Evolutionary conservation across 1,139 yeast species (phyloP), one percentile per base, ranked within the genome.

Genomic region (Torulaspora globosa): DNA sequence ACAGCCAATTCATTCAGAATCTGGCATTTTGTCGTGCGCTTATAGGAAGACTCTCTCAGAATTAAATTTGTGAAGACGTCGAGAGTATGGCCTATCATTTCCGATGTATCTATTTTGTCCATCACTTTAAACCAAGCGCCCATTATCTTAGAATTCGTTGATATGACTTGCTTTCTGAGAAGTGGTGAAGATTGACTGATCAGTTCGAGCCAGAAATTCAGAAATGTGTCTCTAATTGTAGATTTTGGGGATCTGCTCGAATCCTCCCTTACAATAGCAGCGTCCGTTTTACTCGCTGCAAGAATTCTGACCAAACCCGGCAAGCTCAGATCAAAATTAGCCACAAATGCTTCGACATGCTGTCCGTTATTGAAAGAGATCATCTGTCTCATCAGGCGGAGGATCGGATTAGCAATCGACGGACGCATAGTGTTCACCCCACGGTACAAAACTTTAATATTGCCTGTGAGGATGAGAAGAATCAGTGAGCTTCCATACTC

Each of bases 1-100:
- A 89, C 63, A 26, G 84, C 78, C 72, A 85, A 79, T 58, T 90
- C 97, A 57, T 86, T 88, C 58, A 90, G 76, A 15, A 89, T 75
- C 53, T 80, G 79, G 55, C 88, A 77, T 62, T 89, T 90, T 1
- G 89, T 77, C 47, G 82, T 71, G 57, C 81, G 82, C 53, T 79
- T 78, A 59, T 82, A 84, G 12, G 77, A 71, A 1, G 71, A 61
- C 55, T 90, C 97, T 27, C 67, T 63, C 33, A 88, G 61, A 2
- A 90, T 73, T 27, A 70, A 69, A 1, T 68, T 58, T 12, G 72
- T 76, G 45, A 88, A 67, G 28, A 80, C 73, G 0, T 66, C 61
- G 2, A 88, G 49, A 0, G 82, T 70, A 23, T 60, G 54, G 0
- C 54, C 51, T 23, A 81, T 66, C 1, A 74, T 52, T 6, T 71